Conservation (phyloP, 352 stramenopile species). For the Pythium rishiriense region DNA sequence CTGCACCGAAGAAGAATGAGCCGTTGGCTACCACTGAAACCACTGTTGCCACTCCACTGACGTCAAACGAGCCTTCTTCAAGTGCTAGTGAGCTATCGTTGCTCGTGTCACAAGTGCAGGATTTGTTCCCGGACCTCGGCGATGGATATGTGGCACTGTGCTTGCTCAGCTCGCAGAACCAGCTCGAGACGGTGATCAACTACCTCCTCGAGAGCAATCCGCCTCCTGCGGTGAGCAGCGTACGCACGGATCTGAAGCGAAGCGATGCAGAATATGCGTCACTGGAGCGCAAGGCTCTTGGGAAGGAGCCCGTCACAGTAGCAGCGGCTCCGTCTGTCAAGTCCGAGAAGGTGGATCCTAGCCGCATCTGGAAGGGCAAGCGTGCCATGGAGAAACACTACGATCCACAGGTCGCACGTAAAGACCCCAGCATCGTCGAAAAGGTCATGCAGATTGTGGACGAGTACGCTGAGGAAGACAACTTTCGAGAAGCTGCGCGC, state of each 20-base stretch:
- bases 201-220: slow-evolving; percentile 38
- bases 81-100: slow-evolving; percentile 8
- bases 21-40: not conserved
- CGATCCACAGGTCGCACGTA: slow-evolving; percentile 33
- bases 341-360: slow-evolving; percentile 31
- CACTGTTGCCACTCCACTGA: no score
- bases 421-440: slow-evolving; percentile 33
- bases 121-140: slow-evolving; percentile 43
- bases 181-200: slow-evolving; percentile 44
- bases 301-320: slow-evolving; percentile 7
- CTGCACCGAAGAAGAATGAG: not conserved
- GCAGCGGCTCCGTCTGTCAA: slow-evolving; percentile 3
- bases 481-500: slow-evolving; percentile 22
- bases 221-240: slow-evolving; percentile 15
- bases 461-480: slow-evolving; percentile 32
- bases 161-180: slow-evolving; percentile 28
- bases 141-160: slow-evolving; percentile 41
- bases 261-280: slow-evolving; percentile 22
- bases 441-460: slow-evolving; percentile 36
- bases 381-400: slow-evolving; percentile 37
- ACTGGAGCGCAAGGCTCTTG: slow-evolving; percentile 20
- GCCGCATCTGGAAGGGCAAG: slow-evolving; percentile 41
- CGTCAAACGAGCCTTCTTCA: not conserved
- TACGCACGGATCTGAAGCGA: slow-evolving; percentile 20
- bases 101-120: slow-evolving; percentile 34